Conservation (phyloP, 345 rosid genomes). For the Lagerstroemia speciosa region DNA sequence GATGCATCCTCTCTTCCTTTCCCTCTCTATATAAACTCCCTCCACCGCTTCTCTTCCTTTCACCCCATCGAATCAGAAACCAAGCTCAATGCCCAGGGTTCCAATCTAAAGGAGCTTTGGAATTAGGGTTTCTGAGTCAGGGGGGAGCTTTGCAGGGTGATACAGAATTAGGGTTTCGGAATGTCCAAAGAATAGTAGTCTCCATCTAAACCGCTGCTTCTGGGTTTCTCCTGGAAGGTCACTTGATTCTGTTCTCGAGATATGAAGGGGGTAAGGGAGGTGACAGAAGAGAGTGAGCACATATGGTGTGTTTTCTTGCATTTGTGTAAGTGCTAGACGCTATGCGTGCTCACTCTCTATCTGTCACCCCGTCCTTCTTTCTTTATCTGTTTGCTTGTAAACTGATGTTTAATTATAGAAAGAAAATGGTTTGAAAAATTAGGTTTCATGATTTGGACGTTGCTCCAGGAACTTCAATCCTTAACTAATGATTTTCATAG, state of each 20-base stretch:
- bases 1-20: too few relatives aligned
- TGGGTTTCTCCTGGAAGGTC: too few relatives aligned
- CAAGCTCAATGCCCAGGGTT: not conserved
- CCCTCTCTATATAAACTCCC: constrained; percentile 5
- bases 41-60: not conserved
- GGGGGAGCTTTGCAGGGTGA: too few relatives aligned
- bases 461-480: too few relatives aligned
- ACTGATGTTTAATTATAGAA: too few relatives aligned
- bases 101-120: not conserved
- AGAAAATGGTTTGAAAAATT: too few relatives aligned
- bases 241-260: too few relatives aligned
- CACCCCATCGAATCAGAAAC: not conserved
- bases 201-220: too few relatives aligned
- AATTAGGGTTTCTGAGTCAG: not conserved
- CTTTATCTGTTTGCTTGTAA: not conserved
- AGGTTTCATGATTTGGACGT: too few relatives aligned
- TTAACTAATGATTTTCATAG: too few relatives aligned
- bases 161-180: too few relatives aligned
- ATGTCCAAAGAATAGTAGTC: too few relatives aligned
- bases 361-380: constrained; percentile 6
- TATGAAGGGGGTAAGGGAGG: constrained; percentile 1
- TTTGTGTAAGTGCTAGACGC: not conserved
- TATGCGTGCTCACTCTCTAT: constrained; percentile 9
- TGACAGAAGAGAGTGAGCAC: constrained; percentile 15
- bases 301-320: constrained; percentile 5